phyloP scores from a whole-genome alignment of 2,329 filamentous ascomycete species.

The Beauveria australis region DNA sequence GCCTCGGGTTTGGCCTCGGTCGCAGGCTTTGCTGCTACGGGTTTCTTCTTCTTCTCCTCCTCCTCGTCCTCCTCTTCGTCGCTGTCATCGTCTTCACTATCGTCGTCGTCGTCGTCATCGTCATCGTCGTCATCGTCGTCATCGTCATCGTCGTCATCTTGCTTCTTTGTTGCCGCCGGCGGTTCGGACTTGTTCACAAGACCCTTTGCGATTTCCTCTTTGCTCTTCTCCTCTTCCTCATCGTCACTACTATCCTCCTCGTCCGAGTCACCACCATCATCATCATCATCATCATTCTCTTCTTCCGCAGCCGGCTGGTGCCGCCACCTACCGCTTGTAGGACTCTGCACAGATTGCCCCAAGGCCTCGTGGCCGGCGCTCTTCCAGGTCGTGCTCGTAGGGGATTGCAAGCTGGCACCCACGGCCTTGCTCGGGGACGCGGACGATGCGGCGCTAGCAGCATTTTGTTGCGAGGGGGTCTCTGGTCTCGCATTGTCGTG shows the following conservation, averaged over 20 bases:
- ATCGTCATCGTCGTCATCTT: neutral
- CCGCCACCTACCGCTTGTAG: slow-evolving; percentile 12
- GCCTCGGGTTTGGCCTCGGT: neutral
- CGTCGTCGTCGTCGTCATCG: slow-evolving; percentile 5
- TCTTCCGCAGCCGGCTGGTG: neutral
- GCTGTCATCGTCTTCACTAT: slow-evolving; percentile 14
- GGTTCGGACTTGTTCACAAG: slow-evolving; percentile 18
- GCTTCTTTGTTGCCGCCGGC: slow-evolving; percentile 11
- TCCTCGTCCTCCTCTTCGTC: neutral
- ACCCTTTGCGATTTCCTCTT: slow-evolving; percentile 17
- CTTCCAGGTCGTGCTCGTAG: slow-evolving; percentile 32
- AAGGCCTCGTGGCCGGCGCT: slow-evolving; percentile 14
- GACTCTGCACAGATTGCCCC: slow-evolving; percentile 14
- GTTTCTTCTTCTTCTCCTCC: neutral
- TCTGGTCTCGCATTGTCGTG: neutral
- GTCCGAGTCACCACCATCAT: slow-evolving; percentile 10
- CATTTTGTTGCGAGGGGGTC: neutral
- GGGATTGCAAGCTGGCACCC: slow-evolving; percentile 29
- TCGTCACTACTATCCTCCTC: slow-evolving; percentile 1
- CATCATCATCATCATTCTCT: neutral
- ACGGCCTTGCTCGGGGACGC: neutral
- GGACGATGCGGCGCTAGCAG: neutral
- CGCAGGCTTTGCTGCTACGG: neutral
- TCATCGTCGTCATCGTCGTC: slow-evolving; percentile 15
- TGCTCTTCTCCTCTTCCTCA: slow-evolving; percentile 16